Conservation (phyloP, 345 rosid species). For the Arabis alpina region DNA sequence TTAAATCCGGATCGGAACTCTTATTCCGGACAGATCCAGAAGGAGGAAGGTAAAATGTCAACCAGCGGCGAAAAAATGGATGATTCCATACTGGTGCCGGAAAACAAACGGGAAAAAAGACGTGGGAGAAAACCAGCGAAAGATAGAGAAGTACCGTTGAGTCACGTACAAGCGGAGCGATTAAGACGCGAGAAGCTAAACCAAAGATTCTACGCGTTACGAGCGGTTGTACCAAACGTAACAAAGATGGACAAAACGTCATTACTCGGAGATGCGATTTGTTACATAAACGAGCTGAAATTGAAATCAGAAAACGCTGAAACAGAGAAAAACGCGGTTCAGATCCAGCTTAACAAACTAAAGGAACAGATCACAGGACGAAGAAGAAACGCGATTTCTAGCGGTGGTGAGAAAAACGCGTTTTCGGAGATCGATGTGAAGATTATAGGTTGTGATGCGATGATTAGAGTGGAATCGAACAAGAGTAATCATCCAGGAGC, state of each 20-base stretch:
- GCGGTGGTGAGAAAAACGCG: background rate
- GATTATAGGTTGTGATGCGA: constrained; percentile 58
- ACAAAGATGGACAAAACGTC: constrained; percentile 88
- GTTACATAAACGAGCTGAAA: constrained; percentile 59
- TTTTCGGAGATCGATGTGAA: constrained; percentile 51
- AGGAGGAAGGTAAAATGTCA: constrained; percentile 48
- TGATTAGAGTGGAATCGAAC: constrained; percentile 70
- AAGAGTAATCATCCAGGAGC: constrained; percentile 58
- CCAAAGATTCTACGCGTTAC: constrained; percentile 75
- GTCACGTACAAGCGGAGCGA: constrained; percentile 85
- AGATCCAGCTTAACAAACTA: constrained; percentile 1
- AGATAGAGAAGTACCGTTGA: constrained; percentile 74
- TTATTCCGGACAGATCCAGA: constrained; percentile 48
- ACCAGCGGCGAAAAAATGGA: constrained; percentile 59
- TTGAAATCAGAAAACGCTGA: background rate
- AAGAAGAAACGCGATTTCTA: background rate
- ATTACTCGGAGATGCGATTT: constrained; percentile 65
- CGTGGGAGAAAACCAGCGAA: constrained; percentile 86
- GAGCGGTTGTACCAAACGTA: constrained; percentile 85
- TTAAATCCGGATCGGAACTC: constrained; percentile 50
- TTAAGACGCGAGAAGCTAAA: constrained; percentile 89
- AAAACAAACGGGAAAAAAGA: constrained; percentile 66
- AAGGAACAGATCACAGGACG: constrained; percentile 34
- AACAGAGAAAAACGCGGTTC: constrained; percentile 10
- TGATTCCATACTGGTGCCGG: constrained; percentile 49